Evolutionary conservation across 495 filamentous ascomycete genomes (phyloP), one percentile per base, ranked within the genome.

Genomic region (Achaetomiella virescens): DNA sequence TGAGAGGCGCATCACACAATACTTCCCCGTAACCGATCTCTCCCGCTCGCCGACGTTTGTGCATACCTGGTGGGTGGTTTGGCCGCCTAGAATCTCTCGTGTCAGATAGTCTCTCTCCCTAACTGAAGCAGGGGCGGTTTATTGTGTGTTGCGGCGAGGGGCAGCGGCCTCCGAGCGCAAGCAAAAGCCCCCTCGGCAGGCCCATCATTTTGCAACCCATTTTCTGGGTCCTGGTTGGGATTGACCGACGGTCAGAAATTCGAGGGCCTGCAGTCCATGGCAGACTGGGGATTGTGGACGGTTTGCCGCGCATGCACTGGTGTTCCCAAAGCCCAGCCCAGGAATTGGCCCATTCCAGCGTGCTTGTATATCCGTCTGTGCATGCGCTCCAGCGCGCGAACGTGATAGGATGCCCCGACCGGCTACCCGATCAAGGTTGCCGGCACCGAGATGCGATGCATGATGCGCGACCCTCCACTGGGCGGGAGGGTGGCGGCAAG

Each of bases 51-150:
- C 64, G 54, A 54, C 52, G 35, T 46, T 57, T 48, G 27, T 58
- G 64, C 75, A 71, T 76, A 78, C 75, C 75, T 78, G 74, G 59
- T 78, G 75, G 56, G 66, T 73, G 18, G 72, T 67, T 60, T 75
- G 70, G 64, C 75, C 75, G 71, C 75, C 75, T 78, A 70, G 48
- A 65, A 65, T 62, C 62, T 69, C 61, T 68, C 61, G 66, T 67
- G 67, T 77, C 69, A 75, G 73, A 73, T 70, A 56, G 61, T 69
- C 61, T 62, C 63, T 58, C 63, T 64, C 62, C 61, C 47, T 44
- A 62, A 61, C 54, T 61, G 60, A 67, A 48, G 60, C 60, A 65
- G 53, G 38, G 50, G 27, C 44, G 49, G 21, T 48, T 35, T 52
- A 51, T 52, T 38, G 45, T 58, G 52, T 52, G 37, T 27, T 51